Evolutionary conservation across 1,139 yeast genomes (phyloP), one percentile per base, ranked within the genome.

Genomic region (Arxiozyma slooffiae): DNA sequence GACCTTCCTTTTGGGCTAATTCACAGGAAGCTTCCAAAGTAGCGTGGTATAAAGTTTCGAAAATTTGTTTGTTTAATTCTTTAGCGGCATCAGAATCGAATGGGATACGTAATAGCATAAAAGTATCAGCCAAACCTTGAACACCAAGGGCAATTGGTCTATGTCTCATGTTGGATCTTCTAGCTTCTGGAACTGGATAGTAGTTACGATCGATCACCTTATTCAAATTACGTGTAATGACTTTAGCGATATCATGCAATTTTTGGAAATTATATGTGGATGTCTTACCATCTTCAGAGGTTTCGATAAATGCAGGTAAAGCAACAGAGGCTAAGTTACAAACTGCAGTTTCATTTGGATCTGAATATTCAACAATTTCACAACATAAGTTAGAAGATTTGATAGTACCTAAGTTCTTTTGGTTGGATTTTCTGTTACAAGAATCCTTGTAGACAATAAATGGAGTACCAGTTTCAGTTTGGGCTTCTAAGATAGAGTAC

Each of bases 401-500:
- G 68, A 87, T 88, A 44, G 84, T 76, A 59, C 96, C 96, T 64
- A 88, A 73, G 67, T 87, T 88, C 76, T 84, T 79, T 70, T 87
- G 96, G 70, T 87, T 87, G 55, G 87, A 76, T 72, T 88, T 87
- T 54, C 73, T 62, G 71, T 87, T 87, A 73, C 95, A 85, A 40
- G 95, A 80, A 71, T 87, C 96, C 70, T 87, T 88, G 73, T 86
- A 87, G 42, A 87, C 77, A 88, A 87, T 85, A 72, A 85, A 87
- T 36, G 96, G 96, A 61, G 87, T 85, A 61, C 96, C 96, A 36
- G 96, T 87, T 73, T 87, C 96, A 45, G 90, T 85, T 71, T 87
- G 96, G 23, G 95, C 83, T 67, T 86, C 95, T 56, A 87, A 73
- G 55, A 87, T 85, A 47, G 89, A 81, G 60, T 82, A 78, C 96